Percentiles rank a stretch among this genome's conserved stretches.
phyloP scores from a whole-genome alignment of 768 basidiomycete species.

The Mycena rosella region DNA sequence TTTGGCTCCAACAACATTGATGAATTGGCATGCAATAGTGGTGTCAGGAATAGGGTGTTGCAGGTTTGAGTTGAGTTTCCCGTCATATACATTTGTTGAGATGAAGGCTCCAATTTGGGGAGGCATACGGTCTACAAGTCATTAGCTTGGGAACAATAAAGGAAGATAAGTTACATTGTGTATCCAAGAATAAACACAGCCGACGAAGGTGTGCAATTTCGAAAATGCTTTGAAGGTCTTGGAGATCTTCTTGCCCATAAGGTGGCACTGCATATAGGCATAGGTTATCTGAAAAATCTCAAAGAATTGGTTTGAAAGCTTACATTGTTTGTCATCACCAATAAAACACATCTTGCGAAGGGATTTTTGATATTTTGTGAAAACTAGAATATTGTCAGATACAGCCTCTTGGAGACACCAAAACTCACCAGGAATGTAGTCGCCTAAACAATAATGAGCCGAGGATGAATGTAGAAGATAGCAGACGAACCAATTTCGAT shows the following conservation, averaged over 20 bases:
- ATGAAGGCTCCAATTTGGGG: conserved; percentile 82
- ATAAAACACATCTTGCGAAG: conserved; percentile 71
- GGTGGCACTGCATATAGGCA: conserved; percentile 77
- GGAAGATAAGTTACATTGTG: conserved; percentile 67
- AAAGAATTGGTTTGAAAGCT: conserved; percentile 34
- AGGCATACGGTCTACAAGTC: conserved; percentile 81
- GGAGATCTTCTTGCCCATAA: conserved; percentile 77
- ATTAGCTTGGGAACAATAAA: conserved; percentile 20
- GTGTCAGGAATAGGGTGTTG: conserved; percentile 61
- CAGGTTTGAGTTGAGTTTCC: conserved; percentile 66
- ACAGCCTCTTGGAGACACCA: neutral
- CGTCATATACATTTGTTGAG: conserved; percentile 74
- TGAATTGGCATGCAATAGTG: conserved; percentile 70
- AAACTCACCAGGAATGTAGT: conserved; percentile 37
- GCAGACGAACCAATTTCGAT: conserved; percentile 66
- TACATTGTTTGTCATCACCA: conserved; percentile 78
- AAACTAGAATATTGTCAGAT: conserved; percentile 40
- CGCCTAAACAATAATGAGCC: conserved; percentile 24
- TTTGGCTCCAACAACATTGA: conserved; percentile 62
- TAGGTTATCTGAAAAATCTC: conserved; percentile 31
- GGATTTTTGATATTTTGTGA: conserved; percentile 50
- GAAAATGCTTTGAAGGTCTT: conserved; percentile 80
- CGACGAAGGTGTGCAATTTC: conserved; percentile 72
- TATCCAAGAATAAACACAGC: conserved; percentile 70
- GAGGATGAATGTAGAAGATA: conserved; percentile 27